These are phyloP conservation scores for Agroathelia rolfsii DNA, from an alignment of 1,284 basidiomycete genomes.

Conservation along the genomic window DNA sequence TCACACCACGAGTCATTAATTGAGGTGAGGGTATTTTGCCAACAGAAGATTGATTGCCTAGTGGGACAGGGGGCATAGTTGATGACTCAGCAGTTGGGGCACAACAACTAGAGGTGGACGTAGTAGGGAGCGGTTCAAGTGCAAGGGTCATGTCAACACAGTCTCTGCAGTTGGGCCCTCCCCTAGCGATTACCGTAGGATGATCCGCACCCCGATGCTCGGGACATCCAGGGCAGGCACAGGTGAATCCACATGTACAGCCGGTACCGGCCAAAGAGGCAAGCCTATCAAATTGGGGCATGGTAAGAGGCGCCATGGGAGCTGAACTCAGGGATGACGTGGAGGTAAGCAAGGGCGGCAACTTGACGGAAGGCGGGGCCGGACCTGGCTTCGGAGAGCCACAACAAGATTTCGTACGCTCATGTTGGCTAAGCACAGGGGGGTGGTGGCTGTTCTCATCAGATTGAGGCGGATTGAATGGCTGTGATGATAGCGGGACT, in stretches of 20 bases:
- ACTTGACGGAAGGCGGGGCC: constrained; percentile 20
- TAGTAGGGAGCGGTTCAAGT: too few species aligned
- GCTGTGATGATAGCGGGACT: constrained; percentile 18
- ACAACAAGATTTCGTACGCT: constrained; percentile 23
- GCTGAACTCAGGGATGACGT: constrained; percentile 13
- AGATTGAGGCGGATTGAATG: constrained; percentile 15
- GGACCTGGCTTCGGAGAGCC: constrained; percentile 4
- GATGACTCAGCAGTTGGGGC: too few species aligned
- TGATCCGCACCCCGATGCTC: constrained; percentile 49
- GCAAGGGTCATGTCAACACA: too few species aligned
- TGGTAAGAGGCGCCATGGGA: constrained; percentile 38
- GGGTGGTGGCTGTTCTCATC: too few species aligned
- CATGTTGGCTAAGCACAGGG: too few species aligned
- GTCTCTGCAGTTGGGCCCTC: constrained; percentile 35
- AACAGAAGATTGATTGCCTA: too few species aligned
- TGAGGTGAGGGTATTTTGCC: too few species aligned
- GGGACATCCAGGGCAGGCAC: constrained; percentile 64
- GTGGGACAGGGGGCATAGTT: too few species aligned
- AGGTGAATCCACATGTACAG: constrained; percentile 60
- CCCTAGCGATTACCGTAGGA: constrained; percentile 29
- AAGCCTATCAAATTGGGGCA: constrained; percentile 50
- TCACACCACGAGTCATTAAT: too few species aligned
- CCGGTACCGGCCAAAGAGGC: constrained; percentile 49
- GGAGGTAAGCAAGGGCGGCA: constrained; percentile 32
- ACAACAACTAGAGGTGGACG: too few species aligned